phyloP scores from a whole-genome alignment of 768 basidiomycete genomes.

The Daedaleopsis nitida region DNA sequence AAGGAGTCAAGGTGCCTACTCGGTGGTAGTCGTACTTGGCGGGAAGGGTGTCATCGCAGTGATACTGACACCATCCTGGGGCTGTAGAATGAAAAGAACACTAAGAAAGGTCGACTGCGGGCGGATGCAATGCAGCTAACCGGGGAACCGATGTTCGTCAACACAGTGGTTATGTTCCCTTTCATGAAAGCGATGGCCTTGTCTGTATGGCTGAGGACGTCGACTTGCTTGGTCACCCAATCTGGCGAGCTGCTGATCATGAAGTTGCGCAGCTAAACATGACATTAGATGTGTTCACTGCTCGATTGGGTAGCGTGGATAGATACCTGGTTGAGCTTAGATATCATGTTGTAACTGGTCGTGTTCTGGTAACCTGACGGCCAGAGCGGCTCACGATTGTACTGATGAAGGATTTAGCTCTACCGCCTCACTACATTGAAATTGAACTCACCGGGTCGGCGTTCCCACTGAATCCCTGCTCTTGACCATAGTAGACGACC shows the following conservation, averaged over 20 bases:
- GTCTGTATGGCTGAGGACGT: constrained; percentile 52
- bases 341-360: constrained; percentile 56
- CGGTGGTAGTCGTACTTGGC: constrained; percentile 45
- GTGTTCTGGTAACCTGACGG: constrained; percentile 64
- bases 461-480: constrained; percentile 66
- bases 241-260: constrained; percentile 46
- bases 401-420: constrained; percentile 37
- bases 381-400: constrained; percentile 80
- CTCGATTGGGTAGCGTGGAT: background rate
- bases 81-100: constrained; percentile 36
- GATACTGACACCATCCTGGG: constrained; percentile 52
- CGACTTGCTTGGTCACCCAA: constrained; percentile 54
- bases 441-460: constrained; percentile 58
- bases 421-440: background rate
- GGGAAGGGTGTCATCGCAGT: constrained; percentile 59
- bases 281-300: too few relatives aligned
- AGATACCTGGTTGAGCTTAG: constrained; percentile 59
- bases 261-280: constrained; percentile 60
- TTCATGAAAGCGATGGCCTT: constrained; percentile 67
- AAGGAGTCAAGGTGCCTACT: constrained; percentile 44
- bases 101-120: background rate
- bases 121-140: constrained; percentile 38
- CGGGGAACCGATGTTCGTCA: constrained; percentile 77
- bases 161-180: constrained; percentile 58
- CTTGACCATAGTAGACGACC: constrained; percentile 81